Evolutionary conservation across 768 basidiomycete species (phyloP).

Genomic region (Scleroderma citrinum): DNA sequence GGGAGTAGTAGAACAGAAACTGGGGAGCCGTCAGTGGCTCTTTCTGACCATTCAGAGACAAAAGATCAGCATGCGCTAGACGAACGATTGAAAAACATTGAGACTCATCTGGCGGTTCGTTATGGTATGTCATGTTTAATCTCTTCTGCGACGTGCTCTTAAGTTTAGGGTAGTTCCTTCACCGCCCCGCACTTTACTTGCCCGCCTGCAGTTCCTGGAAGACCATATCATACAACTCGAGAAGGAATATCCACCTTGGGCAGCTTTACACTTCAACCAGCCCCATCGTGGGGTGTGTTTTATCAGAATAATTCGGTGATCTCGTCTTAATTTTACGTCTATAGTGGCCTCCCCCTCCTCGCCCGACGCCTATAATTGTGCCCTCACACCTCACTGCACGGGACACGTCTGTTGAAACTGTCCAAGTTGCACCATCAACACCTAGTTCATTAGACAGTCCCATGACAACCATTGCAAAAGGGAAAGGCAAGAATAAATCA

Average conservation of each 20-base stretch:
- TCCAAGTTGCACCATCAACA: slow-evolving; percentile 1
- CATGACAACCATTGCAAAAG: slow-evolving; percentile 12
- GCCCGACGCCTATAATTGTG: slow-evolving; percentile 71
- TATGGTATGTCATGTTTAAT: slow-evolving; percentile 48
- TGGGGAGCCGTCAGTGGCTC: slow-evolving; percentile 7
- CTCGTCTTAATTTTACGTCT: not conserved
- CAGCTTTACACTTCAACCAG: slow-evolving; percentile 83
- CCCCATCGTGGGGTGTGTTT: slow-evolving; percentile 68
- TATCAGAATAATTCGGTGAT: not conserved
- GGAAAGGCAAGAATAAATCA: slow-evolving; percentile 42
- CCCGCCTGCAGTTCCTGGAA: slow-evolving; percentile 65
- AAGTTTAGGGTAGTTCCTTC: slow-evolving; percentile 50
- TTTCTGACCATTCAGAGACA: slow-evolving; percentile 30
- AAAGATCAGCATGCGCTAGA: slow-evolving; percentile 53
- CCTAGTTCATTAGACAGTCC: slow-evolving; percentile 11
- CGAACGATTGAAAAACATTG: slow-evolving; percentile 60
- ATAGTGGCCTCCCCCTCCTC: slow-evolving; percentile 83
- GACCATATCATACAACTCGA: slow-evolving; percentile 73
- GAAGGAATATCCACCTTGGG: slow-evolving; percentile 83
- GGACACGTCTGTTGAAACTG: slow-evolving; percentile 14
- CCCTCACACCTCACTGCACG: slow-evolving; percentile 53
- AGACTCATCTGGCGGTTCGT: slow-evolving; percentile 64
- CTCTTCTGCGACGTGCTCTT: not conserved
- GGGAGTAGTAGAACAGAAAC: slow-evolving; percentile 11
- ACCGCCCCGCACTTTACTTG: slow-evolving; percentile 56